Evolutionary conservation across 1,139 yeast genomes (phyloP).

Genomic region (Protomyces arabidopsidicola): DNA sequence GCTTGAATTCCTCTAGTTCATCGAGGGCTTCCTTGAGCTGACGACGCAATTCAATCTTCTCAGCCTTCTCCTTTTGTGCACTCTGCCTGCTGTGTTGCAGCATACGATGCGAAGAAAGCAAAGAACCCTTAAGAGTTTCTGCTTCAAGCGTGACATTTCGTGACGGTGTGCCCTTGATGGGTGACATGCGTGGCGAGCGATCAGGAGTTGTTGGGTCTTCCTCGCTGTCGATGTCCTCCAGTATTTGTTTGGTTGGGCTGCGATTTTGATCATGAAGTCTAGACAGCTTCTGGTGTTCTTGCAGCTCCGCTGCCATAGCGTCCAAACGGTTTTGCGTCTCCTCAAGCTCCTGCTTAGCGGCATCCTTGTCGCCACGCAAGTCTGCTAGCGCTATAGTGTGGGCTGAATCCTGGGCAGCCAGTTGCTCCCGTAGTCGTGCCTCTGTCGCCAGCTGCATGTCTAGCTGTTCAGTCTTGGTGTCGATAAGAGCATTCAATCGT

Average conservation of each 20-base stretch:
- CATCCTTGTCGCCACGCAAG: constrained; percentile 7
- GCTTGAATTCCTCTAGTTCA: constrained; percentile 30
- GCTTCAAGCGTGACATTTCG: constrained; percentile 55
- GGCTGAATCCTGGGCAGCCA: background rate
- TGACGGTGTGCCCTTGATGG: constrained; percentile 47
- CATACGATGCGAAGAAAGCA: constrained; percentile 53
- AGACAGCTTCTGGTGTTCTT: background rate
- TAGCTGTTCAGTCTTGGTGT: constrained; percentile 8
- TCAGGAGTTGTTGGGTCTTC: constrained; percentile 32
- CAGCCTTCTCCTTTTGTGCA: constrained; percentile 39
- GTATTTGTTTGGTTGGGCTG: constrained; percentile 22
- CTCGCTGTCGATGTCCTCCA: constrained; percentile 31
- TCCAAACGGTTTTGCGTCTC: constrained; percentile 2
- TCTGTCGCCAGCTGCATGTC: background rate
- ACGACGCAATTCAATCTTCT: constrained; percentile 39
- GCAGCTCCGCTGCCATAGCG: constrained; percentile 7
- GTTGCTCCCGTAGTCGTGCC: background rate
- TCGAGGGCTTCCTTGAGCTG: constrained; percentile 35
- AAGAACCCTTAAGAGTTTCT: constrained; percentile 62
- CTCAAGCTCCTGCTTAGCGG: constrained; percentile 2
- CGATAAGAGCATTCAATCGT: background rate
- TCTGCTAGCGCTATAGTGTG: constrained; percentile 1
- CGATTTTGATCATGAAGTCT: background rate
- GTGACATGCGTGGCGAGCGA: constrained; percentile 43
- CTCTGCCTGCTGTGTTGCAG: constrained; percentile 36